These are phyloP conservation scores for Zizania latifolia DNA, from an alignment of 176 grass and related monocot genomes.

Conservation along the genomic window DNA sequence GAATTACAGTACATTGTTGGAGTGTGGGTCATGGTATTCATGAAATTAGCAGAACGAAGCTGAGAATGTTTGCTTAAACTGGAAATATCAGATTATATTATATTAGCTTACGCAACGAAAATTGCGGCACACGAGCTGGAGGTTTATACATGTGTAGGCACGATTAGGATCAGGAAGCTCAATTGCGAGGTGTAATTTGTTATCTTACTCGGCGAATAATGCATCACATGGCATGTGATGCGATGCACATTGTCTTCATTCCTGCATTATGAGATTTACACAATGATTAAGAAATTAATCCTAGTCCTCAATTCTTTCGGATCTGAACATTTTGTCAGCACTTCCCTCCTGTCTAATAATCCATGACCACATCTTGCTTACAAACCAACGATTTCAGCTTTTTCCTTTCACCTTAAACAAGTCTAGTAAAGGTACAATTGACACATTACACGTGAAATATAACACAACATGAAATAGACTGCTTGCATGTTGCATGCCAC, in stretches of 20 bases:
- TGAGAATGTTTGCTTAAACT: background rate
- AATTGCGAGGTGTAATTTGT: background rate
- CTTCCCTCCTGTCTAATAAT: background rate
- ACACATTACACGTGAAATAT: background rate
- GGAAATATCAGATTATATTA: background rate
- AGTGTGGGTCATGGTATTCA: too few relatives aligned
- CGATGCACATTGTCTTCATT: background rate
- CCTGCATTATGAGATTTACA: constrained; percentile 10
- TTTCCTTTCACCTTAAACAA: background rate
- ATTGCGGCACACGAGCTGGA: background rate
- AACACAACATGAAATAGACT: background rate
- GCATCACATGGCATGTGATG: constrained; percentile 24
- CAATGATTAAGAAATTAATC: background rate
- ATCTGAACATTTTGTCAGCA: background rate
- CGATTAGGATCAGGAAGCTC: constrained; percentile 2
- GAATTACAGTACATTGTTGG: too few relatives aligned
- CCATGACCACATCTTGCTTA: background rate
- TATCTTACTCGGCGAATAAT: too few relatives aligned
- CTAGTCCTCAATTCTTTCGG: background rate
- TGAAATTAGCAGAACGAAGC: too few relatives aligned
- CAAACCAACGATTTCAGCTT: background rate
- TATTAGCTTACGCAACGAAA: too few relatives aligned
- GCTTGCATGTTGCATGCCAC: too few relatives aligned
- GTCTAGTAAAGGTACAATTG: background rate
- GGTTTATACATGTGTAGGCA: background rate